These are phyloP conservation scores for Ceratocystis harringtonii DNA, from an alignment of 2,329 filamentous ascomycete species.

Conservation along the genomic window DNA sequence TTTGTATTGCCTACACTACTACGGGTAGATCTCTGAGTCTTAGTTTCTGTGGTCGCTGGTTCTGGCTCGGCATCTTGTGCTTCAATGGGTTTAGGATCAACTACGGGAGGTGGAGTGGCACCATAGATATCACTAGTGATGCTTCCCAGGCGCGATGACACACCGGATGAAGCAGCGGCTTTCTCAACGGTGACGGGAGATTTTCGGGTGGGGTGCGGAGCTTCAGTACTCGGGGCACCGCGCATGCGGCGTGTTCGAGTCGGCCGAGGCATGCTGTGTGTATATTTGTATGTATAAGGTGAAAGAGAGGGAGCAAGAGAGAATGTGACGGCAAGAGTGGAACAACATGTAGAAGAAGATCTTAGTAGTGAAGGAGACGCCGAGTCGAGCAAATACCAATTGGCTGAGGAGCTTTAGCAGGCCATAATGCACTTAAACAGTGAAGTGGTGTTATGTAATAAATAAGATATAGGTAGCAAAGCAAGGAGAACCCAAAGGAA, in stretches of 20 bases:
- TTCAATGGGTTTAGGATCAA: background rate
- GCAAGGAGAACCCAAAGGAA: background rate
- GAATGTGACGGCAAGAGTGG: background rate
- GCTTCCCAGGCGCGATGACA: constrained; percentile 20
- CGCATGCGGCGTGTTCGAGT: constrained; percentile 18
- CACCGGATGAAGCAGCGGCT: constrained; percentile 15
- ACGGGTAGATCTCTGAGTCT: background rate
- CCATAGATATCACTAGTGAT: constrained; percentile 16
- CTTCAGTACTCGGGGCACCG: constrained; percentile 7
- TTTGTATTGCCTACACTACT: background rate
- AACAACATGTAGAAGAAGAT: no score
- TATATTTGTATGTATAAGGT: no score
- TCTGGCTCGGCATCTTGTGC: constrained; percentile 9
- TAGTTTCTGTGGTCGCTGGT: background rate
- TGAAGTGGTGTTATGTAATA: background rate
- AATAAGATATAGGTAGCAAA: background rate
- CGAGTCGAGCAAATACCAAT: no score
- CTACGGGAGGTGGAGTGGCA: constrained; percentile 13
- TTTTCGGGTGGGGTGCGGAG: constrained; percentile 5
- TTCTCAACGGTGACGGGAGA: background rate
- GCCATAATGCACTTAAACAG: no score
- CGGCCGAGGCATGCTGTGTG: constrained; percentile 17
- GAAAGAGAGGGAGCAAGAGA: background rate
- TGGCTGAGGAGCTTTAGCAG: no score
- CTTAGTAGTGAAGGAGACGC: no score